These are phyloP conservation scores for Podospora anserina DNA, from an alignment of 495 filamentous ascomycete genomes.

Conservation along the genomic window DNA sequence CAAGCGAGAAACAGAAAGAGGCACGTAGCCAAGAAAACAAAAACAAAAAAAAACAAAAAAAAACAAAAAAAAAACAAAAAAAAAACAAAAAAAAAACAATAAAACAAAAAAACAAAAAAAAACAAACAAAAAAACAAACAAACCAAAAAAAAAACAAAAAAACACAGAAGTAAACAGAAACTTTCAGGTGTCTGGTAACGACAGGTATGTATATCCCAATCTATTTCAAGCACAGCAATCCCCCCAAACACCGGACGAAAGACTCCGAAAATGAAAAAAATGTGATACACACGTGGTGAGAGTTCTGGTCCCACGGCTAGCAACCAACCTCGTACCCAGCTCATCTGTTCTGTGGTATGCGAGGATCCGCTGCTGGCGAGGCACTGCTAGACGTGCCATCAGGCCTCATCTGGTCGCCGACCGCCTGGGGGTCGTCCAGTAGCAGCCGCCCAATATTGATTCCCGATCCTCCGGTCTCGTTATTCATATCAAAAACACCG, in stretches of 20 bases:
- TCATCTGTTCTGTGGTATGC: background rate
- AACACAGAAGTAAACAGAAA: background rate
- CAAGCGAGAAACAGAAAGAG: background rate
- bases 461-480: slow-evolving; percentile 31
- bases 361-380: slow-evolving; percentile 8
- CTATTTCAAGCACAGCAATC: background rate
- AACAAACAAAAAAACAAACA: slow-evolving; percentile 5
- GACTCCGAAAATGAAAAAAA: slow-evolving; percentile 1
- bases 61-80: slow-evolving; percentile 5
- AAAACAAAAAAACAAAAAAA: background rate
- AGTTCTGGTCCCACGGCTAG: background rate
- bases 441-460: slow-evolving; percentile 52
- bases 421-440: slow-evolving; percentile 38
- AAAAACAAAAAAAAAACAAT: background rate
- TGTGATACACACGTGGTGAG: background rate
- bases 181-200: background rate
- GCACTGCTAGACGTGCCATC: slow-evolving; percentile 1
- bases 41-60: slow-evolving; percentile 8
- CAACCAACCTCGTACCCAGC: background rate
- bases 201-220: slow-evolving; percentile 9
- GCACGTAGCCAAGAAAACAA: slow-evolving; percentile 2
- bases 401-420: background rate
- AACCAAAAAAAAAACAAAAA: slow-evolving; percentile 4
- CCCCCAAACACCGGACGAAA: slow-evolving; percentile 9
- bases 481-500: slow-evolving; percentile 24